A percentile compares a stretch with the other conserved stretches of the same genome.
phyloP scores from a whole-genome alignment of 1,284 basidiomycete genomes.

The Puccinia coronata region DNA sequence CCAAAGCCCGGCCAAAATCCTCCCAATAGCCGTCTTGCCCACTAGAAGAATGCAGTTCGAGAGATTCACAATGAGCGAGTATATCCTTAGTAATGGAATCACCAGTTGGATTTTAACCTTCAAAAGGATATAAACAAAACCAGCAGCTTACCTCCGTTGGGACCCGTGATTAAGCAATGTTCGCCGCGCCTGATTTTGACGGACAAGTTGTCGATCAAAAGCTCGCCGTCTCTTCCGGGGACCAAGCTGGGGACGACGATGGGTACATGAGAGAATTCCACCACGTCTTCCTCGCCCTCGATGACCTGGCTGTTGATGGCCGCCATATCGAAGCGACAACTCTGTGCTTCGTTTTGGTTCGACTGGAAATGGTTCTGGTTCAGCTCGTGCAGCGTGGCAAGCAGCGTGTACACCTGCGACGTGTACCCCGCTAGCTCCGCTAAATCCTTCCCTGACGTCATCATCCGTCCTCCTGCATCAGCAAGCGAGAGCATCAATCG shows the following conservation, averaged over 20 bases:
- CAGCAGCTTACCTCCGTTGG: slow-evolving; percentile 58
- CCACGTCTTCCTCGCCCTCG: slow-evolving; percentile 58
- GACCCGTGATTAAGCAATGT: slow-evolving; percentile 90
- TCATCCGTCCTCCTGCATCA: slow-evolving; percentile 76
- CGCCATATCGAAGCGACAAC: slow-evolving; percentile 59
- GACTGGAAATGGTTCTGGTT: slow-evolving; percentile 59
- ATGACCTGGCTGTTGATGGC: slow-evolving; percentile 61
- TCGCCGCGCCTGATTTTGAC: slow-evolving; percentile 74
- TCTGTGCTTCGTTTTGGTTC: slow-evolving; percentile 53
- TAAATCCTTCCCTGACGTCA: slow-evolving; percentile 68
- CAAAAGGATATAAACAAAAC: background rate
- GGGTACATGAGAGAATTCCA: slow-evolving; percentile 72
- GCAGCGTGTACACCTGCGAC: slow-evolving; percentile 79
- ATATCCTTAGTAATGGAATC: no score
- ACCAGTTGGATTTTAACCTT: no score
- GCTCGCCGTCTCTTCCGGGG: slow-evolving; percentile 64
- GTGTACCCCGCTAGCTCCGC: slow-evolving; percentile 91
- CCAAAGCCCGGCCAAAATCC: slow-evolving; percentile 89
- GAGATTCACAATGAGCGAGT: no score
- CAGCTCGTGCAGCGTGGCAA: slow-evolving; percentile 80
- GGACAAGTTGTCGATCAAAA: slow-evolving; percentile 73
- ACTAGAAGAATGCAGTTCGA: no score
- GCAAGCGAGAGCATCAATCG: slow-evolving; percentile 86
- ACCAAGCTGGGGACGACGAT: slow-evolving; percentile 70
- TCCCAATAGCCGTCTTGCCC: slow-evolving; percentile 88